Evolutionary conservation across 208 protist species (phyloP).

Genomic region (Tritrichomonas musculus): DNA sequence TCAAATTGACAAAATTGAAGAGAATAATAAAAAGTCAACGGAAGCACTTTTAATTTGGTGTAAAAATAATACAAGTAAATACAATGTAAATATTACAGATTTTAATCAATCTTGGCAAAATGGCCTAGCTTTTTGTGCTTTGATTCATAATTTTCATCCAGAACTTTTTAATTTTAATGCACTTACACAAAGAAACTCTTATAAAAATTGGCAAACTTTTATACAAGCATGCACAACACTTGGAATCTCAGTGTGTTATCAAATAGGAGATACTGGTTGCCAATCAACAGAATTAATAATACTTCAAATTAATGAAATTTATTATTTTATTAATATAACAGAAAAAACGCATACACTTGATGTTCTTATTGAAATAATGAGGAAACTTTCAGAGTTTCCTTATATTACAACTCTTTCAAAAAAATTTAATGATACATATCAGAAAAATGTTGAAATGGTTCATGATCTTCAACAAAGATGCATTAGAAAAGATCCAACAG

Average conservation of each 20-base stretch:
- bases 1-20: not conserved
- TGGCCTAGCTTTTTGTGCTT: constrained; percentile 30
- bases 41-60: constrained; percentile 25
- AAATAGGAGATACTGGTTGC: not conserved
- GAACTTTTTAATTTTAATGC: not conserved
- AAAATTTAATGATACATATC: too few species aligned
- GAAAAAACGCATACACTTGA: too few species aligned
- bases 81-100: constrained; percentile 5
- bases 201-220: not conserved
- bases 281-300: too few species aligned
- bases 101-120: not conserved
- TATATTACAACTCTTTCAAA: too few species aligned
- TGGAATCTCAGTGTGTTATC: not conserved
- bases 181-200: not conserved
- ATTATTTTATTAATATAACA: too few species aligned
- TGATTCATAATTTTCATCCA: not conserved
- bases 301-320: too few species aligned
- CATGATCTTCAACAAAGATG: too few species aligned
- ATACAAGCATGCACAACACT: not conserved
- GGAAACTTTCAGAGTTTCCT: too few species aligned
- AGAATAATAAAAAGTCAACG: not conserved
- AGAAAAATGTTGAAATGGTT: too few species aligned
- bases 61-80: not conserved
- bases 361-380: too few species aligned
- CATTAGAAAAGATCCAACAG: too few species aligned